Evolutionary conservation across 768 basidiomycete genomes (phyloP).

Genomic region (Lyophyllum decastes): DNA sequence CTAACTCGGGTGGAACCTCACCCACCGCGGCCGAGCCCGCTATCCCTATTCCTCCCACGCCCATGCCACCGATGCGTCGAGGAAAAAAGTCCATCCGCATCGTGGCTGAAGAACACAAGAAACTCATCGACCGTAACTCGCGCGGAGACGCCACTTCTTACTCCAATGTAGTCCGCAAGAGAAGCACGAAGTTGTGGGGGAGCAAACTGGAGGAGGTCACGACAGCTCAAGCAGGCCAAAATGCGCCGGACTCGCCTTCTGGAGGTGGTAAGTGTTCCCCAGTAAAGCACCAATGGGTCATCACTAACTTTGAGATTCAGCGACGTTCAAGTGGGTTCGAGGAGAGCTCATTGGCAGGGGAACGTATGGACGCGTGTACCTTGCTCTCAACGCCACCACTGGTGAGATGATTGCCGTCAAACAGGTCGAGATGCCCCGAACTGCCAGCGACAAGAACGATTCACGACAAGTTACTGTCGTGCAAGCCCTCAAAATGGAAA

Average conservation of each 20-base stretch:
- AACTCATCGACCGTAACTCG: constrained; percentile 69
- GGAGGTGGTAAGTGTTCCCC: constrained; percentile 59
- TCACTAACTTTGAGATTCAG: constrained; percentile 39
- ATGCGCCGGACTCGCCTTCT: constrained; percentile 61
- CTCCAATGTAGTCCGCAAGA: constrained; percentile 63
- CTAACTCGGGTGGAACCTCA: constrained; percentile 75
- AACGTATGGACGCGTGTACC: constrained; percentile 94
- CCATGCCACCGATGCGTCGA: constrained; percentile 36
- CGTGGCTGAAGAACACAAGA: constrained; percentile 88
- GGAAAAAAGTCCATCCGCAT: constrained; percentile 92
- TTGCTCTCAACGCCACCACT: constrained; percentile 93
- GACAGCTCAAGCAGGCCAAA: constrained; percentile 55
- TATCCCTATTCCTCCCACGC: constrained; percentile 39
- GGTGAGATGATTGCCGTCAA: constrained; percentile 99
- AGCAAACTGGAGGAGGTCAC: constrained; percentile 92
- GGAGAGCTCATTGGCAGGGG: constrained; percentile 98
- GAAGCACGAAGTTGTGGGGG: constrained; percentile 96
- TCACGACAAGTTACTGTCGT: constrained; percentile 82
- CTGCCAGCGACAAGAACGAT: constrained; percentile 89
- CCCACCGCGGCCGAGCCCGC: constrained; percentile 64
- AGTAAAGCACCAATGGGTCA: background rate
- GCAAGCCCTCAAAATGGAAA: constrained; percentile 91
- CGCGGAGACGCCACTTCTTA: constrained; percentile 52
- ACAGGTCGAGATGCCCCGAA: constrained; percentile 94
- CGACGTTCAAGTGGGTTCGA: constrained; percentile 97